Evolutionary conservation across 148 eudicot species (phyloP).

Genomic region (Rhododendron ferrugineum): DNA sequence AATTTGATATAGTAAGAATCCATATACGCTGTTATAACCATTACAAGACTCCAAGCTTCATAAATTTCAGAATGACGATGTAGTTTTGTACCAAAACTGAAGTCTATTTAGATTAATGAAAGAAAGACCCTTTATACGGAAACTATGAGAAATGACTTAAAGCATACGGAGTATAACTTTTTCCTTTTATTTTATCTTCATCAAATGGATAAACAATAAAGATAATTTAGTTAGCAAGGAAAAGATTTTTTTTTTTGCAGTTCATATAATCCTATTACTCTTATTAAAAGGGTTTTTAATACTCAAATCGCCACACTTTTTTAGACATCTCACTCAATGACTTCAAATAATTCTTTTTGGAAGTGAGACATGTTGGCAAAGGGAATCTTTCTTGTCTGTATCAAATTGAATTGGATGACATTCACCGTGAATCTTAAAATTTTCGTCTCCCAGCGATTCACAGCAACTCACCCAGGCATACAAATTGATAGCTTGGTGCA

Average conservation of each 20-base stretch:
- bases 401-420: no score
- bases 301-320: neutral
- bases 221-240: no score
- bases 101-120: neutral
- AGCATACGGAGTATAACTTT: no score
- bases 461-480: neutral
- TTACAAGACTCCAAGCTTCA: neutral
- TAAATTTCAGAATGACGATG: neutral
- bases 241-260: neutral
- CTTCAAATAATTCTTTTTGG: neutral
- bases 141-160: no score
- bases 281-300: neutral
- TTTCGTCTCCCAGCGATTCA: neutral
- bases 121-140: no score
- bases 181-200: neutral
- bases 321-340: neutral
- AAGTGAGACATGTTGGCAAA: neutral
- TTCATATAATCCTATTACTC: neutral
- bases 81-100: neutral
- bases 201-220: neutral
- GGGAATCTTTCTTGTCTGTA: neutral
- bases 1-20: neutral
- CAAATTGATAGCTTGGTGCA: neutral
- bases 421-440: neutral
- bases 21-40: neutral